Evolutionary conservation across 1,284 basidiomycete genomes (phyloP), one percentile per base, ranked within the genome.

Genomic region (Porodaedalea pini): DNA sequence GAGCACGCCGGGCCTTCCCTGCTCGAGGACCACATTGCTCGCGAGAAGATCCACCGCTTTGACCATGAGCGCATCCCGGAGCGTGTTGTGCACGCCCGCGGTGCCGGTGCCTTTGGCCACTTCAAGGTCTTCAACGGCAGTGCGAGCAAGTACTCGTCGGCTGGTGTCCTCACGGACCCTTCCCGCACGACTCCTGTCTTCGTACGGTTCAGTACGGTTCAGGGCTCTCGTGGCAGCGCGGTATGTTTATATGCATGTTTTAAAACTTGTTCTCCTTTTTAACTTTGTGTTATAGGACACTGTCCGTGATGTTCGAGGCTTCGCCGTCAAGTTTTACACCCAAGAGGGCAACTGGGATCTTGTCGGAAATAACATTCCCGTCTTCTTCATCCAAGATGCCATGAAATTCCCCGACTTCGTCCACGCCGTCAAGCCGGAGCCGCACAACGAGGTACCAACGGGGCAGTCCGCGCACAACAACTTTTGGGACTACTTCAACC

Each of bases 61-160:
- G 88, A 90, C 68, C 90, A 91, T 65, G 90, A 92, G 68, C 85
- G 89, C 39, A 92, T 93, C 57, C 90, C 89, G n/a, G 89, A 88
- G 65, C 71, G 71, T 47, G 73, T 84, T 27, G 81, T 82, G 10
- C 89, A 92, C 66, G 88, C 90, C 52, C 83, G 90, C 41, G 91
- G 90, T n/a, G 72, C 84, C 21, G 91, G 81, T 57, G 90, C 88
- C 4, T 89, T 92, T 68, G 90, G 91, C 1, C 79, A 84, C 66
- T 94, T 94, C 78, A 85, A 80, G 68, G 81, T 88, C 1, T 84
- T 83, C 67, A 81, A 88, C 61, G 71, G 81, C 54, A 71, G 79
- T 41, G 82, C 83, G 41, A 74, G 78, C 7, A 84, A 87, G 63
- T 85, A 84, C 67, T 87, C 86, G 2, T 77, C 68, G 55, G 86